phyloP scores from a whole-genome alignment of 2,329 filamentous ascomycete species.

The Cytospora mali region DNA sequence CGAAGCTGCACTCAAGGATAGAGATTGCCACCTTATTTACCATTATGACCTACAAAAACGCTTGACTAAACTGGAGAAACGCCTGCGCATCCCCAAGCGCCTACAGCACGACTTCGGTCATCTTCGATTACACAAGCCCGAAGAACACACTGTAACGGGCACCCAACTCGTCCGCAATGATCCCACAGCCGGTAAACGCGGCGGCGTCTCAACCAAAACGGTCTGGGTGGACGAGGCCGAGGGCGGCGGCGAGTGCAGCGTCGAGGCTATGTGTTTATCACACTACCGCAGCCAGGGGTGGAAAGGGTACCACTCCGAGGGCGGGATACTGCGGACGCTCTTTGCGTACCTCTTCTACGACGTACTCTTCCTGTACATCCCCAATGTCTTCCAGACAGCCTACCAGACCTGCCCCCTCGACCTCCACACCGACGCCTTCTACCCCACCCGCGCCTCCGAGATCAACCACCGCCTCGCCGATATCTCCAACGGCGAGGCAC shows the following conservation, averaged over 20 bases:
- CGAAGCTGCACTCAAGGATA: conserved; percentile 83
- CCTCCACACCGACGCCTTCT: conserved; percentile 91
- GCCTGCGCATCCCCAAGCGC: conserved; percentile 78
- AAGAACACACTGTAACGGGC: conserved; percentile 75
- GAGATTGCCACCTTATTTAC: conserved; percentile 86
- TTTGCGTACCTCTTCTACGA: conserved; percentile 93
- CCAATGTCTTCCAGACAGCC: conserved; percentile 94
- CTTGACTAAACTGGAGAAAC: conserved; percentile 85
- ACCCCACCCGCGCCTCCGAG: conserved; percentile 79
- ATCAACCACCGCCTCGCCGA: conserved; percentile 86
- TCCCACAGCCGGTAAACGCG: conserved; percentile 39
- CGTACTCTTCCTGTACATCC: conserved; percentile 87
- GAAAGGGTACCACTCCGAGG: conserved; percentile 94
- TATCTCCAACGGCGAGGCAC: conserved; percentile 80
- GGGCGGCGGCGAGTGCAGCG: conserved; percentile 73
- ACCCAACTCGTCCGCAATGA: conserved; percentile 71
- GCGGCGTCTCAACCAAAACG: conserved; percentile 67
- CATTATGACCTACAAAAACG: conserved; percentile 95
- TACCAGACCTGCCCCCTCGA: conserved; percentile 95
- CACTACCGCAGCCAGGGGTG: conserved; percentile 82
- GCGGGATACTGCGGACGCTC: conserved; percentile 87
- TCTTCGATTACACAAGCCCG: conserved; percentile 73
- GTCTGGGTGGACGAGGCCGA: conserved; percentile 83
- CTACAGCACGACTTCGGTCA: conserved; percentile 93
- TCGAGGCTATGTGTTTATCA: conserved; percentile 92